Percentiles rank a stretch among this genome's conserved stretches.
These are phyloP conservation scores for Mucor racemosus DNA, from an alignment of 371 early-diverging fungal genomes.

Conservation along the genomic window DNA sequence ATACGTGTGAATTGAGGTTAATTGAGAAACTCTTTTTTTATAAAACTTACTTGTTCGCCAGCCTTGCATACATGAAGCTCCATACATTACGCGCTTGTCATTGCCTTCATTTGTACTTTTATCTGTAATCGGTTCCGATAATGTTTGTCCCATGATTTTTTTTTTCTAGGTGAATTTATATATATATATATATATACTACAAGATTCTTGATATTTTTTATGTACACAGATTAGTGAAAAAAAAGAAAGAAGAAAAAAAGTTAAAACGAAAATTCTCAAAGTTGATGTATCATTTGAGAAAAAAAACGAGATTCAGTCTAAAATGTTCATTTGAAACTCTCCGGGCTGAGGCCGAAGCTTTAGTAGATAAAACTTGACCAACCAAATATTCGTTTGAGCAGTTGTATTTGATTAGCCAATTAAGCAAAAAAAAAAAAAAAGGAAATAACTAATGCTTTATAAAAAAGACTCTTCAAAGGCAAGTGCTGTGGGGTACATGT, in stretches of 20 bases:
- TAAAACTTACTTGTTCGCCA: constrained; percentile 88
- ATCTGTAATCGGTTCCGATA: constrained; percentile 88
- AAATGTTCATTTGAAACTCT: constrained; percentile 5
- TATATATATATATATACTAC: too few relatives aligned
- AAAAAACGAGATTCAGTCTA: background rate
- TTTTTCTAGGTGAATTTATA: background rate
- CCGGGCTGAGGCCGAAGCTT: constrained; percentile 7
- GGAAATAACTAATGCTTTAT: too few relatives aligned
- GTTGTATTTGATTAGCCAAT: background rate
- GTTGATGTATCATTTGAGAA: background rate
- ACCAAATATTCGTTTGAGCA: background rate
- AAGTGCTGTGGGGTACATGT: background rate
- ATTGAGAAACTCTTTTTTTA: background rate
- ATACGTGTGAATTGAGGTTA: background rate
- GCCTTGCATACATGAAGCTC: constrained; percentile 94
- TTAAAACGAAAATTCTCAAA: background rate
- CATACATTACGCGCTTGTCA: constrained; percentile 82
- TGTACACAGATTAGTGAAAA: background rate
- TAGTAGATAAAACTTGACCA: constrained; percentile 4
- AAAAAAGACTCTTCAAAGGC: too few relatives aligned
- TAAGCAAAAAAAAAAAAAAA: background rate
- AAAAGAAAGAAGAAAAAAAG: constrained; percentile 3
- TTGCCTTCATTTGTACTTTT: constrained; percentile 78
- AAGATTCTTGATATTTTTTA: background rate
- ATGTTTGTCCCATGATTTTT: constrained; percentile 83